Base-by-base conservation (phyloP, 805 yeast genomes). In the Saccharomycopsis selenospora region DNA sequence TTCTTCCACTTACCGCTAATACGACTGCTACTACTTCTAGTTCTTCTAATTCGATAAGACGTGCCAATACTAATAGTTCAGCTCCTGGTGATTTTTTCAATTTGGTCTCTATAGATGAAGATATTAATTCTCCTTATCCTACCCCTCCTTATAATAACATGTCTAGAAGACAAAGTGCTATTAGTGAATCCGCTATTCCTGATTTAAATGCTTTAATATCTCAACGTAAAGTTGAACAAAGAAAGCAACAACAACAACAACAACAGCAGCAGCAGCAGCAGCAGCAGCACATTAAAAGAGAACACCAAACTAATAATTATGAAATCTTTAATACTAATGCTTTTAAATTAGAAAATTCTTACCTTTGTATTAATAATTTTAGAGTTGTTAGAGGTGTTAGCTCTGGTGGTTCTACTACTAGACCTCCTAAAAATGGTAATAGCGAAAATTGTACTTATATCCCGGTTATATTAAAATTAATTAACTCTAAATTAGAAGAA, bases 331-430 rank as follows among this genome's bases (percentile, higher is more conserved):
- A 41, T 41, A 40, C 27, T 28, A 24, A 36, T 41, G 33, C 24
- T 24, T 23, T 7, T 43, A 43, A 29, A 27, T 36, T n/a, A 28
- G 29, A n/a, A 29, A 28, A 4, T 25, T 33, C 22, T 40, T 24
- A 14, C 11, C 40, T n/a, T 20, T 18, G n/a, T 13, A 26, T 18
- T 33, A 36, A 24, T 23, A 42, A 65, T 28, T 75, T 66, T 55
- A 67, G 73, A 29, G 71, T 79, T 3, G 67, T 77, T 5, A 66
- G 85, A 52, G 84, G 84, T 11, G 64, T 77, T 4, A 71, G 76
- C 27, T 76, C 80, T 2, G 83, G 84, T 18, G 82, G 83, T 0
- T 65, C 76, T 28, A 65, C 71, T 11, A 73, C 80, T 1, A 69
- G 73, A 47, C 82, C 83, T 2, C 83, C 83, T 22, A 72, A 69